Evolutionary conservation across 1,139 yeast genomes (phyloP), one percentile per base, ranked within the genome.

Genomic region (Yamadazyma friedrichii): DNA sequence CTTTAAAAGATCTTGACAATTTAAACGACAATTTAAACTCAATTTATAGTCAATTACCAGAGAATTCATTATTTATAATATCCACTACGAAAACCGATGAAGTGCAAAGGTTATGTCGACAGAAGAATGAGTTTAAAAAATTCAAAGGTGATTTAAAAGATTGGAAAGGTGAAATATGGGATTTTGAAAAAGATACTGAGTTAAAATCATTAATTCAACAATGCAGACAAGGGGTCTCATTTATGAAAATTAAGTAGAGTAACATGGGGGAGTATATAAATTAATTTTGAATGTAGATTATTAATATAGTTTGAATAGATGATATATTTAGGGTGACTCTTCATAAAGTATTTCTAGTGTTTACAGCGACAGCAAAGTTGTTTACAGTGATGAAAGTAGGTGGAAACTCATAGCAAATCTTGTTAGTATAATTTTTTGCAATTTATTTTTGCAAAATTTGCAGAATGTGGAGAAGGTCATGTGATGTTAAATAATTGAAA

Each of bases 41-140:
- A 31, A 62, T 91, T 4, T 80, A 84, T 53, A 63, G 68, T 0
- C 48, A 57, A 2, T 55, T 85, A 16, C 89, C 95, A 0, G 61
- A 65, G 1, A 72, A 80, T 36, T 75, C 95, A 0, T 63, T 83
- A 20, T 53, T 91, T 27, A 63, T 88, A 1, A 57, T 89, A 1
- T 67, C 79, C 52, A 73, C 88, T 0, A 68, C 76, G 42, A 89
- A 91, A 2, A 77, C 80, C 50, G 80, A 84, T 17, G 56, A 70
- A 15, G 75, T 54, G 10, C 49, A 58, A 15, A 42, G 45, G 24
- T 49, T 47, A 32, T 51, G 49, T 30, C 38, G 42, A 27, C 20
- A 47, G 13, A 26, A 38, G 22, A 34, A 38, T 15, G 28, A 26
- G 6, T 36, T 33, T 16, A 35, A 30, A 3, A 32, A 30, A 12